Base-by-base conservation (phyloP, 345 rosid species). In the Euphorbia pulcherrima region DNA sequence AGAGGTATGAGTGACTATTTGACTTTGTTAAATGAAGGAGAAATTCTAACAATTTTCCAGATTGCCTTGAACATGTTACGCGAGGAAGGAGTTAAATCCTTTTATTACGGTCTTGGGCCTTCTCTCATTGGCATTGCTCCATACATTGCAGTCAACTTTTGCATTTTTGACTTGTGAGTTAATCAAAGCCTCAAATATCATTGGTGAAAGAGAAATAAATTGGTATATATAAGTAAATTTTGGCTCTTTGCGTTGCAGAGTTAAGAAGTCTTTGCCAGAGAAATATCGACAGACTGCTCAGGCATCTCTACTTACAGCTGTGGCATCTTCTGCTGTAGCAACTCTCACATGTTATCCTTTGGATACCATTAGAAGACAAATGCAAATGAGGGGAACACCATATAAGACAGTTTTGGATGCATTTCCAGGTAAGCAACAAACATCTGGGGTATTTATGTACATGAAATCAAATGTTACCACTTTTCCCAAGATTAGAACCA, bases 291-390 rank as follows among this genome's bases (percentile, higher is more conserved):
- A 91, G 71, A 91, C 83, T 78, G 82, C 97, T 65, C 90, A 84
- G 65, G 79, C 92, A 66, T 91, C 97, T 67, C 83, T 94, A 29
- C 21, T 94, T 9, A 91, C 96, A 52, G 99, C 96, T 67, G 87
- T 88, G 67, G 81, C 83, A 37, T 94, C 99, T 1, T 92, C 99
- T 57, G 77, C 86, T 66, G 75, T 87, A 72, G 97, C 99, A 70
- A 92, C 97, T 40, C 78, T 92, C 55, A 88, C 97, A 30, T 94
- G 99, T 75, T 94, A 92, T 82, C 97, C 99, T 44, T 81, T 92
- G 64, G 99, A 94, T 83, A 92, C 99, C 6, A 80, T 94, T 69
- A 86, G 99, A 82, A 81, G 99, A 68, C 99, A 94, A 78, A 94
- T 94, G 99, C 99, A 94, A 82, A 83, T 94, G 92, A 89, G 68